Percentiles rank a stretch among this genome's conserved stretches.
Conservation (phyloP, 75 land plant genomes). For the Adiantum capillusveneris region DNA sequence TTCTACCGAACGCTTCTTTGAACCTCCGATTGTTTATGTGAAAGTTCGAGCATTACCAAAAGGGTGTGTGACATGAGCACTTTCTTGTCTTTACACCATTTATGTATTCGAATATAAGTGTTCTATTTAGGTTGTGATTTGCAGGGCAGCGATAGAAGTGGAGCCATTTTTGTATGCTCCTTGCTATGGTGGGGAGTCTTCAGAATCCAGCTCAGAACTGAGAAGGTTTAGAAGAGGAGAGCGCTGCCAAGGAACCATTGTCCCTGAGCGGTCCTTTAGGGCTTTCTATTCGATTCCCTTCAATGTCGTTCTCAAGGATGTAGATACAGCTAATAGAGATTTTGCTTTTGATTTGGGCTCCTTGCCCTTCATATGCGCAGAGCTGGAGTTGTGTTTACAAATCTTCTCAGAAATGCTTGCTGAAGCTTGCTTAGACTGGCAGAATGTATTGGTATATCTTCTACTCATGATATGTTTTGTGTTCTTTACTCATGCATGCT, state of each 20-base stretch:
- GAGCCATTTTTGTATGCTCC: conserved; percentile 62
- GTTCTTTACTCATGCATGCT: too few relatives aligned
- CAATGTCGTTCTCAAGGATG: conserved; percentile 3
- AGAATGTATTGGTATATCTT: conserved; percentile 49
- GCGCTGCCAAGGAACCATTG: conserved; percentile 5
- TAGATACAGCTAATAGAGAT: too few relatives aligned
- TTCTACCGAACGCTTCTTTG: not conserved
- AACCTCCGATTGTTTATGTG: conserved; percentile 46
- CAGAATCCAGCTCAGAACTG: not conserved
- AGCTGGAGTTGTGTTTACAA: conserved; percentile 35
- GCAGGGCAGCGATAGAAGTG: conserved; percentile 76
- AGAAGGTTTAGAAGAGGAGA: conserved; percentile 10
- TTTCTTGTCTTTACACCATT: too few relatives aligned
- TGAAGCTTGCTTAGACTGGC: conserved; percentile 47
- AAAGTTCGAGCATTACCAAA: conserved; percentile 82
- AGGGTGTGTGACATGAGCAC: conserved; percentile 43
- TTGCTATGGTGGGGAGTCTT: too few relatives aligned
- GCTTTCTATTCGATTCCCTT: conserved; percentile 32
- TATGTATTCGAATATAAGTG: too few relatives aligned
- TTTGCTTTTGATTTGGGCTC: too few relatives aligned
- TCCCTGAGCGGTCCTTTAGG: conserved; percentile 40
- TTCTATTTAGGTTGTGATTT: not conserved
- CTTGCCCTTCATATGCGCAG: conserved; percentile 6
- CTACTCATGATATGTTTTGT: too few relatives aligned
- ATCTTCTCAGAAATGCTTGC: conserved; percentile 27